These are phyloP conservation scores for Phytophthora pini DNA, from an alignment of 352 stramenopile genomes.

Conservation along the genomic window DNA sequence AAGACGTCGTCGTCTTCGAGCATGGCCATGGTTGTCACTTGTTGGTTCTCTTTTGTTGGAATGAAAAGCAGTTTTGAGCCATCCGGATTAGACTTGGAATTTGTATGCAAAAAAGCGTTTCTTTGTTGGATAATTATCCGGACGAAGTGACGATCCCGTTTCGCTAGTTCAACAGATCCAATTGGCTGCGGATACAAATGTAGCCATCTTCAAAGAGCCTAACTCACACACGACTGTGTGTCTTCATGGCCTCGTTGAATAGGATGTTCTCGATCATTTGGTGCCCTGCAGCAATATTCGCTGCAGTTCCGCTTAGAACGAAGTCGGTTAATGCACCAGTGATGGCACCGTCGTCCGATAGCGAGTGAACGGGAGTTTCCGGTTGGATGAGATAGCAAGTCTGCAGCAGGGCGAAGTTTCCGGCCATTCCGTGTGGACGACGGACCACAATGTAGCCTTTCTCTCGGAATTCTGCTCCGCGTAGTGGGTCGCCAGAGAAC, in stretches of 20 bases:
- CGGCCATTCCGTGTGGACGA: constrained; percentile 35
- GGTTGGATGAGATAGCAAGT: constrained; percentile 67
- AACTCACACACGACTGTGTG: not conserved
- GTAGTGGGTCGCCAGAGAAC: constrained; percentile 50
- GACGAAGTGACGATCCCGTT: constrained; percentile 17
- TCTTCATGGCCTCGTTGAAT: constrained; percentile 43
- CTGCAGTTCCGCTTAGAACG: constrained; percentile 42
- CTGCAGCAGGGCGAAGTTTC: constrained; percentile 48
- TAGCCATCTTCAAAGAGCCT: not conserved
- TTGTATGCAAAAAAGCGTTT: constrained; percentile 13
- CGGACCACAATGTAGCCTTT: constrained; percentile 66
- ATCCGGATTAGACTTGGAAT: constrained; percentile 8
- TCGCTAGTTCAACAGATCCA: constrained; percentile 15
- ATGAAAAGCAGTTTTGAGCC: constrained; percentile 13
- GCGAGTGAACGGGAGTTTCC: constrained; percentile 36
- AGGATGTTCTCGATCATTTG: constrained; percentile 64
- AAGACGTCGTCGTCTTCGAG: constrained; percentile 47
- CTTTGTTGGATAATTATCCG: constrained; percentile 17
- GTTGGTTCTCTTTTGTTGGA: constrained; percentile 1
- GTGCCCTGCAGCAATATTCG: constrained; percentile 48
- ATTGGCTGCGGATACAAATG: constrained; percentile 3
- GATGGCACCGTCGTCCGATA: constrained; percentile 35
- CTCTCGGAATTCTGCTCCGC: constrained; percentile 57
- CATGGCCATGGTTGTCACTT: constrained; percentile 26
- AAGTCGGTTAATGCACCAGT: constrained; percentile 47